These are phyloP conservation scores for Pulicaria dysenterica DNA, from an alignment of 129 eudicot species.

Conservation along the genomic window DNA sequence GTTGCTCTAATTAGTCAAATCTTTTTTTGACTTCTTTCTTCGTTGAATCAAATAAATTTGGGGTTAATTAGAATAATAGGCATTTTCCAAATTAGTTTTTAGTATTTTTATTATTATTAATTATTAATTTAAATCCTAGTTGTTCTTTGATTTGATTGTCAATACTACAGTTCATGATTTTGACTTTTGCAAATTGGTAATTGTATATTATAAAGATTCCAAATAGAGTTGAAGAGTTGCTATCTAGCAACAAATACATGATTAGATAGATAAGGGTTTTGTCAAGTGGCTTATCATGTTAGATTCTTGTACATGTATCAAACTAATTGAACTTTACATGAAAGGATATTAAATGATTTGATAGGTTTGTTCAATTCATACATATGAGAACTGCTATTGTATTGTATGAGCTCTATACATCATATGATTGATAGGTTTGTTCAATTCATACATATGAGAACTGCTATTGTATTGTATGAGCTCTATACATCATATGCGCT, in stretches of 20 bases:
- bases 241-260: constrained; percentile 3
- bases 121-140: constrained; percentile 15
- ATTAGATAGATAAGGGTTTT: neutral
- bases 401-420: neutral
- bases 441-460: too few species aligned
- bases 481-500: too few species aligned
- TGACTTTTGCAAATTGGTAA: constrained; percentile 31
- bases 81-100: constrained; percentile 1
- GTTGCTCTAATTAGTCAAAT: constrained; percentile 9
- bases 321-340: neutral
- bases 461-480: too few species aligned
- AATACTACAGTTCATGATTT: constrained; percentile 19
- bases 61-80: constrained; percentile 23
- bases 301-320: constrained; percentile 12
- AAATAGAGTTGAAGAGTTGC: constrained; percentile 18
- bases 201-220: constrained; percentile 33
- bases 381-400: neutral
- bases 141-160: constrained; percentile 31
- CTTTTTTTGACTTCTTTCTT: constrained; percentile 1
- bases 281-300: neutral
- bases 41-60: constrained; percentile 26
- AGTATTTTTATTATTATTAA: neutral
- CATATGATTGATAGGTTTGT: too few species aligned
- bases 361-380: neutral
- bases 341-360: neutral